Evolutionary conservation across 768 basidiomycete genomes (phyloP), one percentile per base, ranked within the genome.

Genomic region (Hysterangium stoloniferum): DNA sequence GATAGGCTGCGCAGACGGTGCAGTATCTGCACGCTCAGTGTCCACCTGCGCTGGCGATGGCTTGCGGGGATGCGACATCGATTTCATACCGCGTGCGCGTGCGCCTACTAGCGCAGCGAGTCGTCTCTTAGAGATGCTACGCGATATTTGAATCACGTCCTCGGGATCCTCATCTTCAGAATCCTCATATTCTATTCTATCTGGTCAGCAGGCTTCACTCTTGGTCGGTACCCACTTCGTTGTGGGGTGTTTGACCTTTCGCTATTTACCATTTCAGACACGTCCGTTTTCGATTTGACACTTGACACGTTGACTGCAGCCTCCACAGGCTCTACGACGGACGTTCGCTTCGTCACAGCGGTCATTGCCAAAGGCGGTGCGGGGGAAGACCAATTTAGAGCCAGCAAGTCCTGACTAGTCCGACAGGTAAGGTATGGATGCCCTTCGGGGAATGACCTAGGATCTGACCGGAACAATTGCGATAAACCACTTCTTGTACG

Each of bases 391-490:
- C 59, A 52, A 37, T 44, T 54, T 12, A 47, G 52, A 36, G 58
- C 58, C 52, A 62, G 66, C 43, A 83, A 69, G 57, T 80, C 75
- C 17, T 76, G 73, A 15, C 67, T 66, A 6, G 72, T 72, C 50
- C 71, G 74, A 15, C 69, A 77, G 13, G 70, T 64, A 53, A 77
- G 70, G 63, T 79, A 82, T 1, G 81, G 77, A 62, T 82, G 82
- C 34, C 68, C 73, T 1, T 65, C 62, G 4, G 82, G 81, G 58
- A 85, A 75, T 27, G 79, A 67, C 11, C 68, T 59, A 17, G 82
- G 80, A 58, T 83, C 76, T 0, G 86, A 87, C 55, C 88, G 82
- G 71, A 90, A 72, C 36, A 90, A 65, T 62, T 78, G 78, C 24
- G 77, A 77, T 36, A 85, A 63, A 3, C 86, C 86, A 7, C 75